Percentiles rank a stretch among this genome's conserved stretches.
These are phyloP conservation scores for Mycena vulgaris DNA, from an alignment of 768 basidiomycete species.

Conservation along the genomic window DNA sequence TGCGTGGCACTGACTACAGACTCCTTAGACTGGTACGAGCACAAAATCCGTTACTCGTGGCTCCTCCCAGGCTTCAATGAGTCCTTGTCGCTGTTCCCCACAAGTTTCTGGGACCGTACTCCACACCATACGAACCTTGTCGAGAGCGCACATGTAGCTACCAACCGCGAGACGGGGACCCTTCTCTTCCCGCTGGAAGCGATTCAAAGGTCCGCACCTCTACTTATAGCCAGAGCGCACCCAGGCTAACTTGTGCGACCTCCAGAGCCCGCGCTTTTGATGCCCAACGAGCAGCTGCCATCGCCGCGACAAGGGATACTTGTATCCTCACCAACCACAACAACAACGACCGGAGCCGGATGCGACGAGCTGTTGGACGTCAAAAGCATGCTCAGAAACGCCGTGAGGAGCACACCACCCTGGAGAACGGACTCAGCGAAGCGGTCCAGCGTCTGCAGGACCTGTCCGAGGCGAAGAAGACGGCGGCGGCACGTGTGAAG, in stretches of 20 bases:
- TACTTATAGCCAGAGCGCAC: neutral
- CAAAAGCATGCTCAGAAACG: neutral
- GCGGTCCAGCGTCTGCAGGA: too few species aligned
- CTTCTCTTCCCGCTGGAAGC: neutral
- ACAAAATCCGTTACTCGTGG: conserved; percentile 14
- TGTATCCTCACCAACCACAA: conserved; percentile 1
- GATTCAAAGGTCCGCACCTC: neutral
- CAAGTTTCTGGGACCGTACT: neutral
- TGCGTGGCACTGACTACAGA: neutral
- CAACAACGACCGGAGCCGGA: conserved; percentile 1
- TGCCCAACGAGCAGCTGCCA: neutral
- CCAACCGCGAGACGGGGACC: neutral
- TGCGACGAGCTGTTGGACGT: neutral
- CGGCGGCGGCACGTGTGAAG: neutral
- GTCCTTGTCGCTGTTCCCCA: neutral
- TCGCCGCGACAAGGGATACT: neutral
- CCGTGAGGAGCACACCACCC: neutral
- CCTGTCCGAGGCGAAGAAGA: neutral
- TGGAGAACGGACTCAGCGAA: neutral
- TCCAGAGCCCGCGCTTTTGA: neutral
- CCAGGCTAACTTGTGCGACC: neutral
- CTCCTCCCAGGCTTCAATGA: conserved; percentile 7
- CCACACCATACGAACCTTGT: conserved; percentile 17
- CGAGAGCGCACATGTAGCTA: too few species aligned
- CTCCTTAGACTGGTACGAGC: conserved; percentile 5